Conservation (phyloP, 2,329 filamentous ascomycete genomes). For the Exophiala lecanii-corni region DNA sequence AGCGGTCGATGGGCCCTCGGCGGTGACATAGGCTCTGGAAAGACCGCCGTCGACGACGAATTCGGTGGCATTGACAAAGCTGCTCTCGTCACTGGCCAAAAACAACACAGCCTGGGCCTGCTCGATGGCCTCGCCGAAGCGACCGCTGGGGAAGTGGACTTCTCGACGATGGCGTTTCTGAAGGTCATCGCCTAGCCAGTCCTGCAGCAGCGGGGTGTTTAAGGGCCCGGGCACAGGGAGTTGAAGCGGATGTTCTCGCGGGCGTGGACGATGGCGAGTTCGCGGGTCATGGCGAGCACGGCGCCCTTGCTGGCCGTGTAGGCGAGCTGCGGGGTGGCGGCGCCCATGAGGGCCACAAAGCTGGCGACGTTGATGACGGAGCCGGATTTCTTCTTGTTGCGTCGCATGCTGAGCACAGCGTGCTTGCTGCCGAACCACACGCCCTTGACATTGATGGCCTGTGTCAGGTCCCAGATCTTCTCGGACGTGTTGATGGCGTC, state of each 20-base stretch:
- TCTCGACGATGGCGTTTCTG: slow-evolving; percentile 77
- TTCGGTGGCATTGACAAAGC: slow-evolving; percentile 85
- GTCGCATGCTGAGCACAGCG: slow-evolving; percentile 74
- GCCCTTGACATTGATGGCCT: slow-evolving; percentile 93
- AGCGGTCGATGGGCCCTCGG: slow-evolving; percentile 52
- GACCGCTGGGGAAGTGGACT: slow-evolving; percentile 81
- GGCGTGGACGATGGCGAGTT: slow-evolving; percentile 84
- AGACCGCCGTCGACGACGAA: slow-evolving; percentile 95
- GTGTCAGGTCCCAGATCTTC: slow-evolving; percentile 89
- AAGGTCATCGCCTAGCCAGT: slow-evolving; percentile 85
- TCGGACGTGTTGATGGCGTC: slow-evolving; percentile 81
- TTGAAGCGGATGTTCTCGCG: slow-evolving; percentile 89
- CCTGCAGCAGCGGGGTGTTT: slow-evolving; percentile 86
- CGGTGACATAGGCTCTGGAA: slow-evolving; percentile 79
- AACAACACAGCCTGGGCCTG: slow-evolving; percentile 87
- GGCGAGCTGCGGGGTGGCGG: slow-evolving; percentile 43
- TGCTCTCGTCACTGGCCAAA: slow-evolving; percentile 79
- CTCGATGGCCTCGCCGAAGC: slow-evolving; percentile 91
- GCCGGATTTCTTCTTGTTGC: slow-evolving; percentile 74
- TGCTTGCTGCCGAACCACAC: slow-evolving; percentile 98
- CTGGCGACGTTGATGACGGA: slow-evolving; percentile 27
- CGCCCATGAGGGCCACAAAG: slow-evolving; percentile 27
- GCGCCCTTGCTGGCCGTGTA: slow-evolving; percentile 95
- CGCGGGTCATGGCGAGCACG: slow-evolving; percentile 81
- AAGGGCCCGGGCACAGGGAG: slow-evolving; percentile 83